Percentiles rank a stretch among this genome's conserved stretches.
Evolutionary conservation across 1,284 basidiomycete species (phyloP).

Genomic region (Austroboletus niveus): DNA sequence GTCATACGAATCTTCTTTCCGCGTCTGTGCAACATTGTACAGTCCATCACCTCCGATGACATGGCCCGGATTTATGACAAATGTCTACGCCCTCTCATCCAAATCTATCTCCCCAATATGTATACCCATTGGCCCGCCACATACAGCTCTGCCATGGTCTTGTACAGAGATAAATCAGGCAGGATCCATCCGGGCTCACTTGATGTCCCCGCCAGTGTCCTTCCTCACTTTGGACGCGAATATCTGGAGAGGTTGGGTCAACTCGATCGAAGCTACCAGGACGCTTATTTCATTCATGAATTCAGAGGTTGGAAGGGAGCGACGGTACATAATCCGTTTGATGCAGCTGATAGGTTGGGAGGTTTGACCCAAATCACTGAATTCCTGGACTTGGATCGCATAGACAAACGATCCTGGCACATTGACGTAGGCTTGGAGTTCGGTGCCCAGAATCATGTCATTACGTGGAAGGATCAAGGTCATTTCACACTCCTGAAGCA

Average conservation of each 20-base stretch:
- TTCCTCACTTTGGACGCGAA: neutral
- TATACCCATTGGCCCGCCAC: too few species aligned
- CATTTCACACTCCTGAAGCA: neutral
- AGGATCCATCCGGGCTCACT: neutral
- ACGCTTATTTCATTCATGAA: slow-evolving; percentile 17
- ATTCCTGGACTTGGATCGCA: neutral
- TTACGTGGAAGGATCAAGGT: neutral
- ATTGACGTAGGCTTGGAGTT: neutral
- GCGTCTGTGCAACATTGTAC: too few species aligned
- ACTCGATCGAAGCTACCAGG: neutral
- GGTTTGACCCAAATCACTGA: neutral
- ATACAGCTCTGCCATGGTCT: too few species aligned
- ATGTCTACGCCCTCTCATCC: too few species aligned
- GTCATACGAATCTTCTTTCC: too few species aligned
- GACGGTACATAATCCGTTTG: slow-evolving; percentile 1
- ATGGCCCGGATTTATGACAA: too few species aligned
- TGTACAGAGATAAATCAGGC: neutral
- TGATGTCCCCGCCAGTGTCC: slow-evolving; percentile 1
- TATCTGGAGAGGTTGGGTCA: neutral
- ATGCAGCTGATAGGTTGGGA: neutral
- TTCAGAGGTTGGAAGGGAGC: slow-evolving; percentile 9
- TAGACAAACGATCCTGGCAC: neutral
- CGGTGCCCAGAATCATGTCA: neutral
- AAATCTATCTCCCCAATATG: too few species aligned
- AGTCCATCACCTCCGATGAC: too few species aligned